Percentiles rank a stretch among this genome's conserved stretches.
Conservation (phyloP, 441 rosid species). For the Mallotus repandus region DNA sequence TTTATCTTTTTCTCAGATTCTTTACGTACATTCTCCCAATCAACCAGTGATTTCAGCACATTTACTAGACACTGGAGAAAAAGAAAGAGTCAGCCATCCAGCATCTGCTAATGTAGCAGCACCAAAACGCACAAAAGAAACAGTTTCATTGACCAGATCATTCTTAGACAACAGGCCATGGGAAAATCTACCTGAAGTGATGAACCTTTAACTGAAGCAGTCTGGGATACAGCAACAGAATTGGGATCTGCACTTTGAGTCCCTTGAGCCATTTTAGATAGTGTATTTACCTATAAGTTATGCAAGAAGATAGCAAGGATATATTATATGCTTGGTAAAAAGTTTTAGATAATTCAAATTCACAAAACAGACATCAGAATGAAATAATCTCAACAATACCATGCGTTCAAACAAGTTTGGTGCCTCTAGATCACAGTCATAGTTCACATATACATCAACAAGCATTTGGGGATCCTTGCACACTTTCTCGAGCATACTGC, state of each 20-base stretch:
- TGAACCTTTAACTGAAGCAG: constrained; percentile 80
- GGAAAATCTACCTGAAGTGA: constrained; percentile 80
- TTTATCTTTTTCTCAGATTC: constrained; percentile 46
- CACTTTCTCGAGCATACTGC: constrained; percentile 96
- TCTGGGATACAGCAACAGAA: constrained; percentile 70
- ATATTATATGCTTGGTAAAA: constrained; percentile 12
- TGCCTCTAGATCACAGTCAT: constrained; percentile 99
- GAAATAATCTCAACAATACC: constrained; percentile 45
- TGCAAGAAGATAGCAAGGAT: constrained; percentile 26
- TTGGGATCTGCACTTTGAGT: constrained; percentile 83
- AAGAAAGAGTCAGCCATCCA: constrained; percentile 30
- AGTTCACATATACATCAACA: constrained; percentile 96
- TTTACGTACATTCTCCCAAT: constrained; percentile 86
- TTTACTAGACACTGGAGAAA: constrained; percentile 83
- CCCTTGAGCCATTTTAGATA: constrained; percentile 97
- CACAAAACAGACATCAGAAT: constrained; percentile 11
- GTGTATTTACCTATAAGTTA: constrained; percentile 66
- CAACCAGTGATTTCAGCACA: constrained; percentile 91
- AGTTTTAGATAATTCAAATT: constrained; percentile 14
- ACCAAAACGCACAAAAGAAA: constrained; percentile 7
- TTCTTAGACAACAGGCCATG: constrained; percentile 21
- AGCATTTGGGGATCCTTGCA: constrained; percentile 99
- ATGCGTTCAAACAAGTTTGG: constrained; percentile 99
- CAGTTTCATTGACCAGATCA: constrained; percentile 12
- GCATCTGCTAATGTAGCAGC: constrained; percentile 25